Percentiles rank a stretch among this genome's conserved stretches.
These are phyloP conservation scores for Paramarasmius palmivorus DNA, from an alignment of 1,284 basidiomycete species.

Conservation along the genomic window DNA sequence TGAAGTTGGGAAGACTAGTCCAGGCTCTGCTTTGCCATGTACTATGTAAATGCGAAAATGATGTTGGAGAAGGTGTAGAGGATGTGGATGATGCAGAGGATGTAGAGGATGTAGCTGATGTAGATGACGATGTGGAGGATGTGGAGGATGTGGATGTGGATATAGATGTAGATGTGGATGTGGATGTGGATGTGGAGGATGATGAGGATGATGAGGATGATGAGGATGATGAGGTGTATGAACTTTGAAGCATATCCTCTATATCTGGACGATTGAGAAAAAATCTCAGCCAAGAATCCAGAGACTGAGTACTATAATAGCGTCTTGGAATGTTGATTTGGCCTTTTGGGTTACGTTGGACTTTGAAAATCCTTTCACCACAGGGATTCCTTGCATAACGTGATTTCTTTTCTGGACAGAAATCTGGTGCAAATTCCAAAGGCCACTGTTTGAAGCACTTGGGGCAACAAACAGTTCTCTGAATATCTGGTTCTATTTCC, in stretches of 20 bases:
- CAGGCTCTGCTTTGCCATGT: conserved; percentile 22
- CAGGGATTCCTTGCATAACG: conserved; percentile 1
- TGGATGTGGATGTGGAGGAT: too few species aligned
- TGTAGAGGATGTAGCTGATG: too few species aligned
- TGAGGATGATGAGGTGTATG: conserved; percentile 2
- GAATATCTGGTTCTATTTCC: conserved; percentile 3
- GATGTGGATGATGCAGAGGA: too few species aligned
- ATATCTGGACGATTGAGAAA: conserved; percentile 16
- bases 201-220: not conserved
- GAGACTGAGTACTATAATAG: conserved; percentile 12
- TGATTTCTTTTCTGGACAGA: not conserved
- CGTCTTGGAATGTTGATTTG: conserved; percentile 6
- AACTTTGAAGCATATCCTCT: conserved; percentile 12
- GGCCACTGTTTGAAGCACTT: conserved; percentile 10
- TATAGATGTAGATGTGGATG: too few species aligned
- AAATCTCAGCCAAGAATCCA: conserved; percentile 16
- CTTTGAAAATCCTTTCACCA: too few species aligned
- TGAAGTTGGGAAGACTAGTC: conserved; percentile 15
- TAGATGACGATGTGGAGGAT: too few species aligned
- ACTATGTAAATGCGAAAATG: too few species aligned
- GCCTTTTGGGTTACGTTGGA: conserved; percentile 1
- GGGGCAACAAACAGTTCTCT: conserved; percentile 4
- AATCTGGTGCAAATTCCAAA: not conserved
- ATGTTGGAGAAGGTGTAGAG: too few species aligned
- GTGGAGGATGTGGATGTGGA: too few species aligned